phyloP scores from a whole-genome alignment of 2,329 filamentous ascomycete species.

The Fusarium sp. region DNA sequence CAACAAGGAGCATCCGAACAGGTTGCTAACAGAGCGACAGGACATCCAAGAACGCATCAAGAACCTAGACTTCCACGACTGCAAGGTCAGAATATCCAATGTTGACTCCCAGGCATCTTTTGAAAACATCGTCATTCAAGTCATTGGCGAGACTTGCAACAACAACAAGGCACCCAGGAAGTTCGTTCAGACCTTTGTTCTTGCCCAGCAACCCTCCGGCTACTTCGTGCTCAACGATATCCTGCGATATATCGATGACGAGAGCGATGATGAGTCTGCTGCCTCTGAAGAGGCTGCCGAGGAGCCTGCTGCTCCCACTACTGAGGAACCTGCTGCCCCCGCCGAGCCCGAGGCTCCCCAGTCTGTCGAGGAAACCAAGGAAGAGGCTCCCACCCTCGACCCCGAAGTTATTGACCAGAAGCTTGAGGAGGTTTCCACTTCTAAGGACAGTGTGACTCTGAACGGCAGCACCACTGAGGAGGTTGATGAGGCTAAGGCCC shows the following conservation, averaged over 20 bases:
- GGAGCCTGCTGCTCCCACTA: constrained; percentile 49
- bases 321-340: constrained; percentile 47
- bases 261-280: constrained; percentile 77
- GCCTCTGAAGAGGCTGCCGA: constrained; percentile 53
- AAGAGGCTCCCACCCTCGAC: constrained; percentile 54
- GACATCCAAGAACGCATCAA: constrained; percentile 95
- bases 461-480: constrained; percentile 52
- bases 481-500: constrained; percentile 54
- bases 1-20: neutral
- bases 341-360: constrained; percentile 51
- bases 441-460: constrained; percentile 52
- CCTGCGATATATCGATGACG: constrained; percentile 90
- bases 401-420: constrained; percentile 76
- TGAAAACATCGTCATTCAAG: constrained; percentile 95
- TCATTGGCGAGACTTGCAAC: constrained; percentile 98
- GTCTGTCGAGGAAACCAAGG: constrained; percentile 49
- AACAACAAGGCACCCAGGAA: constrained; percentile 91
- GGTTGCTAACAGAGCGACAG: constrained; percentile 59
- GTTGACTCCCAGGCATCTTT: constrained; percentile 95
- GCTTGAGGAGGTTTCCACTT: constrained; percentile 72
- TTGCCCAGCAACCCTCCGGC: constrained; percentile 94
- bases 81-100: constrained; percentile 98
- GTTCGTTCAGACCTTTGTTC: constrained; percentile 97
- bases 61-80: constrained; percentile 92
- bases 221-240: constrained; percentile 99